These are phyloP conservation scores for Lichtheimia ramosa DNA, from an alignment of 371 early-diverging fungal species.

Conservation along the genomic window DNA sequence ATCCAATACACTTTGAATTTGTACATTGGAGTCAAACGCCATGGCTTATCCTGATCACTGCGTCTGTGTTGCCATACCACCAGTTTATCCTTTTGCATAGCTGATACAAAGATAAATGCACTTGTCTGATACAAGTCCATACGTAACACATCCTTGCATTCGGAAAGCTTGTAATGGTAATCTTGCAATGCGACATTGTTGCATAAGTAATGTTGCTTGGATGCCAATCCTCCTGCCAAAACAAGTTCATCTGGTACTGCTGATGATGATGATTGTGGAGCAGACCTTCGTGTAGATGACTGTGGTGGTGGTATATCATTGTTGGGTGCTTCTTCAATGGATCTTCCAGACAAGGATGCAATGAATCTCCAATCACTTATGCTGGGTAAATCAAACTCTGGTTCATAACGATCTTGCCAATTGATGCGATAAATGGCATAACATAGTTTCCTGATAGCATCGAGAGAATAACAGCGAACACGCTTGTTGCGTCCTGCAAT, in stretches of 20 bases:
- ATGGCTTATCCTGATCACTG: not conserved
- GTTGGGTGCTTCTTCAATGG: constrained; percentile 3
- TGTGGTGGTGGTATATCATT: constrained; percentile 1
- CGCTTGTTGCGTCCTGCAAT: constrained; percentile 36
- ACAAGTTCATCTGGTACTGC: constrained; percentile 8
- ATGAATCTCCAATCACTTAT: constrained; percentile 15
- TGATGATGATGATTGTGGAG: not conserved
- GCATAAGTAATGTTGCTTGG: constrained; percentile 25
- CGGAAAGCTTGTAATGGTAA: constrained; percentile 40
- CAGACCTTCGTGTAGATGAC: not conserved
- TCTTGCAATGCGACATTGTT: constrained; percentile 27
- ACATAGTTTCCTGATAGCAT: constrained; percentile 28
- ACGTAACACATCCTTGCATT: constrained; percentile 31
- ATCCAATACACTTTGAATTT: constrained; percentile 46
- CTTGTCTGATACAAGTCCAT: constrained; percentile 37
- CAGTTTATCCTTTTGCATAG: constrained; percentile 34
- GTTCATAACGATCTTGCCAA: constrained; percentile 24
- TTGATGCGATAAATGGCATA: constrained; percentile 27
- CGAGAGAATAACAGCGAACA: constrained; percentile 45
- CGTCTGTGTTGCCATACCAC: constrained; percentile 40
- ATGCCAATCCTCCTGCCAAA: constrained; percentile 6
- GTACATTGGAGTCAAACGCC: constrained; percentile 22
- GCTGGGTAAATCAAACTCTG: constrained; percentile 22
- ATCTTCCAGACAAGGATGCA: constrained; percentile 21
- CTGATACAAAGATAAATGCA: constrained; percentile 36